Evolutionary conservation across 805 yeast species (phyloP), one percentile per base, ranked within the genome.

Genomic region (Barnettozyma populi): DNA sequence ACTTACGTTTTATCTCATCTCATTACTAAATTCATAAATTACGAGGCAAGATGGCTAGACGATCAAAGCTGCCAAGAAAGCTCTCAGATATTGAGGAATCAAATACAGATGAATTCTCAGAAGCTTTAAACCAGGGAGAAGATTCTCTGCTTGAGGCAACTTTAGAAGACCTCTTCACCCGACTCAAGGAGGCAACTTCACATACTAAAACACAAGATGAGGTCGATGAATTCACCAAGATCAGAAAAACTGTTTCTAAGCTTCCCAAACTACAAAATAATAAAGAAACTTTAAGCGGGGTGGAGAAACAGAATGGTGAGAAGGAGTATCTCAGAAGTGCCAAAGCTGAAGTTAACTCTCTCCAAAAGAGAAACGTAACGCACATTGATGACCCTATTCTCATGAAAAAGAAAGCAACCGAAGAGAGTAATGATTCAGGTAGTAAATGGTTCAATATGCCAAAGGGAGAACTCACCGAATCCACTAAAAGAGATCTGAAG

Each of bases 371-470:
- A 11, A 54, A 57, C 51, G 43, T 57, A 16, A 48, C 51, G n/a
- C 67, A 65, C 34, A 68, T 77, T n/a, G 69, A 74, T 47, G 84
- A 79, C 53, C 78, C 82, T 11, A 73, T 73, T 20, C 51, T 53
- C 16, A 56, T 53, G 50, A 66, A 34, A 20, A 49, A 50, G 45
- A 46, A 52, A 46, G 44, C 47, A 48, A 32, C 39, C 4, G 48
- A 48, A 39, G 53, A 47, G 32, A 47, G 46, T 18, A 41, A 53
- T 34, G 37, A 68, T 29, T 64, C 82, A 1, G 89, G 88, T 0
- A 64, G 67, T 27, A 71, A 80, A 52, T 90, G 97, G 97, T 90
- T 88, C 59, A 74, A 80, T 44, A 72, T 90, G 76, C 88, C 89
- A 27, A 82, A 79, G 55, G 80, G 83, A 6, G 94, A 86, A 56